Evolutionary conservation across 441 rosid genomes (phyloP).

Genomic region (Populus hybrid): DNA sequence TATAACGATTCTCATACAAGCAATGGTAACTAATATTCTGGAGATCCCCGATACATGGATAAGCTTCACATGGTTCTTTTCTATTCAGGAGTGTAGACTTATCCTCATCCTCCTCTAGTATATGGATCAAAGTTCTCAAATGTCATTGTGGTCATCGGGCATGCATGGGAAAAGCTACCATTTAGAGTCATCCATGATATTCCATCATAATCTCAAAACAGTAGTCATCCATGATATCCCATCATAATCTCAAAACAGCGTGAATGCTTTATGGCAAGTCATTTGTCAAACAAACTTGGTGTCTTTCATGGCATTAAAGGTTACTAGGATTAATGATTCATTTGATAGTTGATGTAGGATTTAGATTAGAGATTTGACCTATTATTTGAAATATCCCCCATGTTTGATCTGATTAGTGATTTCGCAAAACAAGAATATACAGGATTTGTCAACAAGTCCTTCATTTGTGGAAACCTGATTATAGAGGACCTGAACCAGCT

Average conservation of each 20-base stretch:
- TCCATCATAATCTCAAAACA: neutral
- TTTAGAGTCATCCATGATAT: neutral
- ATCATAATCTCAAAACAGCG: neutral
- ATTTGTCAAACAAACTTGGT: neutral
- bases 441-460: neutral
- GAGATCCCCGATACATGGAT: neutral
- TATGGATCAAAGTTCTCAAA: neutral
- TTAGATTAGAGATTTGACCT: neutral
- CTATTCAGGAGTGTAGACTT: neutral
- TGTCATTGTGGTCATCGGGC: neutral
- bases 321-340: neutral
- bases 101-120: neutral
- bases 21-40: neutral
- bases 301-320: neutral
- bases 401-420: neutral
- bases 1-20: neutral
- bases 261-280: neutral
- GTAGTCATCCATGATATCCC: too few species aligned
- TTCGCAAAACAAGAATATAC: neutral
- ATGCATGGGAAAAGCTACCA: neutral
- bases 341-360: neutral
- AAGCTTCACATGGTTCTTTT: constrained; percentile 1
- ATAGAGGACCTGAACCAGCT: neutral
- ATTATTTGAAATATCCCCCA: neutral
- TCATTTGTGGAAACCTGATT: neutral